Conservation (phyloP, 2,329 filamentous ascomycete species). For the Bipolaris sorokiniana region DNA sequence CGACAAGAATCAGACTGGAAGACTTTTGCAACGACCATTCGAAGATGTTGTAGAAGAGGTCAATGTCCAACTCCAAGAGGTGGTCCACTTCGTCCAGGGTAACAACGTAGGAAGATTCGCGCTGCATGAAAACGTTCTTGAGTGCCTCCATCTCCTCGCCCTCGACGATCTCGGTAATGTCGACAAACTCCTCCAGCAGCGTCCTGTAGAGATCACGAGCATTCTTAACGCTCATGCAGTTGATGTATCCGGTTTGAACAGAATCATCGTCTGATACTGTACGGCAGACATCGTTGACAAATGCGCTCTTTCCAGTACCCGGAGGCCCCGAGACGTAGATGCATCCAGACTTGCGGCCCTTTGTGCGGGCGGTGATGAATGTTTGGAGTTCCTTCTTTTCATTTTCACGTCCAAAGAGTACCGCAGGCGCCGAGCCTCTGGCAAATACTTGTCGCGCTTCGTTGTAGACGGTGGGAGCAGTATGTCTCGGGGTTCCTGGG, state of each 20-base stretch:
- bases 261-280: constrained; percentile 58
- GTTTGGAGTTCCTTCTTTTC: constrained; percentile 68
- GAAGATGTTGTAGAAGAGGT: constrained; percentile 91
- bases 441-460: constrained; percentile 86
- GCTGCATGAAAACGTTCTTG: constrained; percentile 72
- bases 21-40: constrained; percentile 88
- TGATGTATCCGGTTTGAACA: constrained; percentile 79
- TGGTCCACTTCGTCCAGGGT: constrained; percentile 95
- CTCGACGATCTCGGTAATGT: constrained; percentile 65
- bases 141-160: constrained; percentile 71
- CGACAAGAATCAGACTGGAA: constrained; percentile 82
- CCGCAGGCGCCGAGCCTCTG: constrained; percentile 74
- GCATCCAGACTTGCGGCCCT: constrained; percentile 72
- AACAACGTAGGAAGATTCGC: constrained; percentile 71
- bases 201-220: constrained; percentile 84
- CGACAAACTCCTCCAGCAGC: constrained; percentile 71
- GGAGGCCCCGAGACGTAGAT: constrained; percentile 95
- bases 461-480: constrained; percentile 80
- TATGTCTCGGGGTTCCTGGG: constrained; percentile 69
- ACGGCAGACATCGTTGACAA: constrained; percentile 79
- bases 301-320: constrained; percentile 94
- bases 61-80: constrained; percentile 84
- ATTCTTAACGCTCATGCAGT: constrained; percentile 95
- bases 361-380: constrained; percentile 72
- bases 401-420: constrained; percentile 77